phyloP scores from a whole-genome alignment of 1,139 yeast genomes.

The Pichiaceae sp. region DNA sequence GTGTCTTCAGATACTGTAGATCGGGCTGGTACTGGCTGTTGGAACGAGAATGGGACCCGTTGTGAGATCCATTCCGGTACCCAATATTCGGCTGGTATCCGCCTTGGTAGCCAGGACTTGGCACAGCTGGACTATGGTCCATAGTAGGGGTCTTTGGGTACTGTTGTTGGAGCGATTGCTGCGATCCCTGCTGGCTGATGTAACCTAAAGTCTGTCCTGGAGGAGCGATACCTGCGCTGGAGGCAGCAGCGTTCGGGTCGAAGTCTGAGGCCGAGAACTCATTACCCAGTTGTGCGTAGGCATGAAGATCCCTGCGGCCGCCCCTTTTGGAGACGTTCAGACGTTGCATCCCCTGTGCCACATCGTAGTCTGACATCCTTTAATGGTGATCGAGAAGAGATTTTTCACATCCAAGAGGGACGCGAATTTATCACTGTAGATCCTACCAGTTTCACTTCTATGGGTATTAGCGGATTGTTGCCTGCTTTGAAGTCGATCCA shows the following conservation, averaged over 20 bases:
- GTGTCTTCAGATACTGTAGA: neutral
- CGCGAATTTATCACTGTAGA: neutral
- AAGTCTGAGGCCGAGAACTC: conserved; percentile 7
- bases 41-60: too few relatives aligned
- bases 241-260: conserved; percentile 24
- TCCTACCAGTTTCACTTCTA: conserved; percentile 16
- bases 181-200: neutral
- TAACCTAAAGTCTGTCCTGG: conserved; percentile 1
- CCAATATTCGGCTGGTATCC: neutral
- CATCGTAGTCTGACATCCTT: neutral
- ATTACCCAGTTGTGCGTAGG: conserved; percentile 14
- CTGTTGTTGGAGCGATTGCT: neutral
- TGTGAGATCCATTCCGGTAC: neutral
- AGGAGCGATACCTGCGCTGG: conserved; percentile 16
- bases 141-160: neutral
- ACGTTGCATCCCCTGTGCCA: neutral
- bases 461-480: conserved; percentile 79
- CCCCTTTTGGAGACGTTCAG: conserved; percentile 1
- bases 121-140: neutral
- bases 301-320: conserved; percentile 18
- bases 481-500: conserved; percentile 71
- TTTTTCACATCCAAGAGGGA: neutral
- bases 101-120: neutral
- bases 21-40: neutral
- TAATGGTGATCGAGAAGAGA: neutral